Base-by-base conservation (phyloP, 306 rosid genomes). In the Malus sylvestris region DNA sequence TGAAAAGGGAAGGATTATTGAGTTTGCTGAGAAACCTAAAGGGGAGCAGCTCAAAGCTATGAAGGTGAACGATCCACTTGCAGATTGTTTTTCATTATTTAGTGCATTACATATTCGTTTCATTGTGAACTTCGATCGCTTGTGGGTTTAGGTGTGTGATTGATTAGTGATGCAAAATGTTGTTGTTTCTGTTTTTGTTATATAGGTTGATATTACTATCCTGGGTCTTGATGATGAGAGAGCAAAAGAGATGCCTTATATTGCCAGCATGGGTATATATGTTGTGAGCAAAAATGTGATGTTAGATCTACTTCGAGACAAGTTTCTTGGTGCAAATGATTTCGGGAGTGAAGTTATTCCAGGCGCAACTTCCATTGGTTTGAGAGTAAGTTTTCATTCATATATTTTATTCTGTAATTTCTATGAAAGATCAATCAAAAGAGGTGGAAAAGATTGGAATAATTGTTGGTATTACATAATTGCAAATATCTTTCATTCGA, bases 261-360 rank as follows among this genome's bases (percentile, higher is more conserved):
- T 96, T 70, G 99, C 99, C 59, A 96, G 98, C 84, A 96, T 96
- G 98, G 99, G 99, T 83, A 96, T 96, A 33, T 96, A 92, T 85
- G 99, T 92, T 71, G 91, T 96, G 77, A 96, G 97, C 87, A 96
- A 92, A 86, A 25, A 92, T 82, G 99, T 73, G 63, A 96, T 96
- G 99, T 60, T 92, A 22, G 88, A 86, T 76, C 88, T 96, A 71
- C 97, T 92, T 49, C 81, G 96, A 23, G 88, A 88, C 3, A 85
- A 87, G 80, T 92, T 96, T 83, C 97, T 96, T 3, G 93, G 91
- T 49, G 97, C 98, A 72, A 96, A 96, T 81, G 97, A 96, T 86
- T 96, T 96, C 29, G 98, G 99, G 32, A 96, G 99, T 81, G 98
- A 96, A 91, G 97, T 96, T 42, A 96, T 96, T 88, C 98, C 99